Conservation (phyloP, 495 filamentous ascomycete species). For the Hyaloscypha hepaticicola region DNA sequence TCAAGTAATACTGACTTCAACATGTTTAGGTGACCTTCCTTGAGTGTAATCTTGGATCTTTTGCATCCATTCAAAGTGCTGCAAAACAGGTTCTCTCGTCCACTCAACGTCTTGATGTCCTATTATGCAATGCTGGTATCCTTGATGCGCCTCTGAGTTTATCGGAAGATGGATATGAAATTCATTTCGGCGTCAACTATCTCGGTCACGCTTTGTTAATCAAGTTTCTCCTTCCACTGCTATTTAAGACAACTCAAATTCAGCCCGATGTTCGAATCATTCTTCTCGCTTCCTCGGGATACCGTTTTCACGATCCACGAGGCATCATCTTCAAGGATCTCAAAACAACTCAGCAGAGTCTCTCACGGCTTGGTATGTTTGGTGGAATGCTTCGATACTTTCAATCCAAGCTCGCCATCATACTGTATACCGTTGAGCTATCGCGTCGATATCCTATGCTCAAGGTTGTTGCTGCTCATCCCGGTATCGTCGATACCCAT, state of each 20-base stretch:
- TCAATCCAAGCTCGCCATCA: conserved; percentile 66
- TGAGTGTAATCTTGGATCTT: conserved; percentile 25
- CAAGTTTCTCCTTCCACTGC: conserved; percentile 57
- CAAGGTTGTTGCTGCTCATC: conserved; percentile 57
- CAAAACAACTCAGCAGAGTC: conserved; percentile 38
- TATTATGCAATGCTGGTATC: conserved; percentile 70
- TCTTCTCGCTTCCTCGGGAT: conserved; percentile 36
- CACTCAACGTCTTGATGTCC: conserved; percentile 45
- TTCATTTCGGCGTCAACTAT: conserved; percentile 67
- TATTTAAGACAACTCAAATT: conserved; percentile 36
- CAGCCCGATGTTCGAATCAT: conserved; percentile 46
- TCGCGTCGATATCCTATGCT: conserved; percentile 57
- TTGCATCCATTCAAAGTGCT: conserved; percentile 18
- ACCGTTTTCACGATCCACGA: conserved; percentile 34
- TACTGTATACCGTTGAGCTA: conserved; percentile 60
- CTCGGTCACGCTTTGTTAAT: conserved; percentile 67
- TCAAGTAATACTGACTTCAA: background rate
- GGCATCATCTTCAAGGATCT: conserved; percentile 41
- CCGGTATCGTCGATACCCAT: conserved; percentile 51
- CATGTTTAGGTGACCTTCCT: conserved; percentile 7
- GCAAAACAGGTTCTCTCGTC: conserved; percentile 17
- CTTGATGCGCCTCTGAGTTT: conserved; percentile 49
- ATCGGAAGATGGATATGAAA: conserved; percentile 61
- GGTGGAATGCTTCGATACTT: conserved; percentile 57
- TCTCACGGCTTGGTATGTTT: background rate